Conservation (phyloP, 305 asterid species). For the Solanum aculeatissimum region DNA sequence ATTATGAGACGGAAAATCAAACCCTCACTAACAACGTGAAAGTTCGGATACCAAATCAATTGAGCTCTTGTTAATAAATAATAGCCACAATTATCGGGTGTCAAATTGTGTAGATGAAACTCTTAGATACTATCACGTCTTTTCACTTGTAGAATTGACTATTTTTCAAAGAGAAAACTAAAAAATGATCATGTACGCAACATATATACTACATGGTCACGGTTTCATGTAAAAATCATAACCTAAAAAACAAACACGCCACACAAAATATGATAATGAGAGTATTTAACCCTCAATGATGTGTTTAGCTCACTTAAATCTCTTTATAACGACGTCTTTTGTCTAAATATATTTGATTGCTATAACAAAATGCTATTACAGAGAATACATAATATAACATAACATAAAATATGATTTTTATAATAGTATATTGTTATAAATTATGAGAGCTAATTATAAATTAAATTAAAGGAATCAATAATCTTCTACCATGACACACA, state of each 20-base stretch:
- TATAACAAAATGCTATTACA: not conserved
- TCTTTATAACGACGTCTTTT: not conserved
- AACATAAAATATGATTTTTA: not conserved
- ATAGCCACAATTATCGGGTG: not conserved
- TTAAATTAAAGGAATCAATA: not conserved
- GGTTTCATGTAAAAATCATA: not conserved
- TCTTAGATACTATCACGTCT: not conserved
- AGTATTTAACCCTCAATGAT: not conserved
- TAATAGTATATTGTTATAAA: no score
- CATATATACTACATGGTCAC: not conserved
- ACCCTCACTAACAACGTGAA: no score
- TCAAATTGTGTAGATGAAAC: no score
- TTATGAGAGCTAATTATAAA: not conserved
- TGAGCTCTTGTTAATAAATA: no score
- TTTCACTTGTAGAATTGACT: no score
- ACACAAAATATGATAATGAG: not conserved
- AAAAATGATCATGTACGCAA: not conserved
- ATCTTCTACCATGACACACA: not conserved
- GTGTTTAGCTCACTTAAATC: not conserved
- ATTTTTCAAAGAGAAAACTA: no score
- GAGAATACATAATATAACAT: not conserved
- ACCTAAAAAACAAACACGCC: not conserved
- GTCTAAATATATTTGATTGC: not conserved
- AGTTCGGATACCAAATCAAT: no score
- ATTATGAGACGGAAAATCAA: no score